These are phyloP conservation scores for Dryas integrifolia DNA, from an alignment of 331 rosid genomes.

Conservation along the genomic window DNA sequence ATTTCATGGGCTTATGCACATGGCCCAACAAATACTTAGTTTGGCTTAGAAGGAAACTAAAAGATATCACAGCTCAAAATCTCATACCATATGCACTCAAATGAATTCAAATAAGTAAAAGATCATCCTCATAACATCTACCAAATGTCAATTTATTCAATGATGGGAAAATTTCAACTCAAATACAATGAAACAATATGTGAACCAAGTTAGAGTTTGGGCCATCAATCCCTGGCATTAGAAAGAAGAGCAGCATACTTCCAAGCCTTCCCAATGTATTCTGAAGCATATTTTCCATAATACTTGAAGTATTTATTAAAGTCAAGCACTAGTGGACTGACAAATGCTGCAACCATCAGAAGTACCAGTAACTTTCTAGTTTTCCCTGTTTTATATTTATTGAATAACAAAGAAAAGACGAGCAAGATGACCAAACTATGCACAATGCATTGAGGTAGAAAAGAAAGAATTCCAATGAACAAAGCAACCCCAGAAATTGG, in stretches of 20 bases:
- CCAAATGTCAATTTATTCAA: no score
- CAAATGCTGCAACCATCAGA: not conserved
- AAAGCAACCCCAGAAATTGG: slow-evolving; percentile 21
- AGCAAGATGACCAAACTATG: slow-evolving; percentile 16
- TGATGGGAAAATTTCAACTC: no score
- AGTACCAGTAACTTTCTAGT: slow-evolving; percentile 26
- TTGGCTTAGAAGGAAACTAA: no score
- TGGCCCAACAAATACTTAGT: no score
- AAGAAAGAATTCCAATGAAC: slow-evolving; percentile 26
- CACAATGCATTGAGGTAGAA: slow-evolving; percentile 12
- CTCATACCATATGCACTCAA: no score
- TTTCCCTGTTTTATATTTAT: slow-evolving; percentile 23
- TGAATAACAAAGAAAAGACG: slow-evolving; percentile 14
- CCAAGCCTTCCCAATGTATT: slow-evolving; percentile 23
- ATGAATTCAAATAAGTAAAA: no score
- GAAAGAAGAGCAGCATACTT: slow-evolving; percentile 8
- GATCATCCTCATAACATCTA: no score
- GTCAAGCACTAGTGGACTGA: slow-evolving; percentile 19
- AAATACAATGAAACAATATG: no score
- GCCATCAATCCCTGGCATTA: not conserved
- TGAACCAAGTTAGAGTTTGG: not conserved
- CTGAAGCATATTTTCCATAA: slow-evolving; percentile 1
- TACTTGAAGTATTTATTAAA: slow-evolving; percentile 14
- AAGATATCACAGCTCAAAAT: no score
- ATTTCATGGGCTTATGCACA: no score